phyloP scores from a whole-genome alignment of 371 early-diverging fungal genomes.

The Hamiltosporidium tvaerminnensis region DNA sequence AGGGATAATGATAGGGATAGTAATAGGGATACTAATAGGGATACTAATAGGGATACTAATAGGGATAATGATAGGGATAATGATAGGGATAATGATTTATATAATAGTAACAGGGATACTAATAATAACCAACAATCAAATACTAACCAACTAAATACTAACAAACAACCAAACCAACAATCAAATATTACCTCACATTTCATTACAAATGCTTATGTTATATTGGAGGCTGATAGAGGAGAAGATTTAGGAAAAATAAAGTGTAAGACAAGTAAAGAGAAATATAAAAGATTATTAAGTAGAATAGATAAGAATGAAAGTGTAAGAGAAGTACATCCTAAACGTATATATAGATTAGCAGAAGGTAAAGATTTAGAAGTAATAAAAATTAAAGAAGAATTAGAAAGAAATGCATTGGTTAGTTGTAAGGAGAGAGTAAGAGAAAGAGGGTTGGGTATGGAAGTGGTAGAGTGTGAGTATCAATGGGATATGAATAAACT shows the following conservation, averaged over 20 bases:
- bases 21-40: no score
- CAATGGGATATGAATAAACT: slow-evolving; percentile 54
- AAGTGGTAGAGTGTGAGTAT: slow-evolving; percentile 50
- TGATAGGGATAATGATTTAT: no score
- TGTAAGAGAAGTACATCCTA: slow-evolving; percentile 34
- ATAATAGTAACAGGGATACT: no score
- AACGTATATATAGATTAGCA: slow-evolving; percentile 47
- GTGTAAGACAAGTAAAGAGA: slow-evolving; percentile 16
- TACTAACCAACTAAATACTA: no score
- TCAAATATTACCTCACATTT: slow-evolving; percentile 3
- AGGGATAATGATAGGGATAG: no score
- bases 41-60: no score
- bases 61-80: no score
- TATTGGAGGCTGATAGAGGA: slow-evolving; percentile 53
- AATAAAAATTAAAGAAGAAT: slow-evolving; percentile 32
- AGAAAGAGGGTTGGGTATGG: slow-evolving; percentile 37
- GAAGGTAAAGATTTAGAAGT: slow-evolving; percentile 34
- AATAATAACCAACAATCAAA: no score
- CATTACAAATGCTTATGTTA: slow-evolving; percentile 39
- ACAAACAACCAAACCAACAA: no score
- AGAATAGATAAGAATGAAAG: slow-evolving; percentile 27
- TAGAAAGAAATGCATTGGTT: slow-evolving; percentile 35
- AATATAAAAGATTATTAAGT: slow-evolving; percentile 27
- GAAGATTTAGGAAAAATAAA: slow-evolving; percentile 50
- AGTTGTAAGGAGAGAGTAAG: slow-evolving; percentile 31